Evolutionary conservation across 208 protist species (phyloP).

Genomic region (Trypanosoma avium): DNA sequence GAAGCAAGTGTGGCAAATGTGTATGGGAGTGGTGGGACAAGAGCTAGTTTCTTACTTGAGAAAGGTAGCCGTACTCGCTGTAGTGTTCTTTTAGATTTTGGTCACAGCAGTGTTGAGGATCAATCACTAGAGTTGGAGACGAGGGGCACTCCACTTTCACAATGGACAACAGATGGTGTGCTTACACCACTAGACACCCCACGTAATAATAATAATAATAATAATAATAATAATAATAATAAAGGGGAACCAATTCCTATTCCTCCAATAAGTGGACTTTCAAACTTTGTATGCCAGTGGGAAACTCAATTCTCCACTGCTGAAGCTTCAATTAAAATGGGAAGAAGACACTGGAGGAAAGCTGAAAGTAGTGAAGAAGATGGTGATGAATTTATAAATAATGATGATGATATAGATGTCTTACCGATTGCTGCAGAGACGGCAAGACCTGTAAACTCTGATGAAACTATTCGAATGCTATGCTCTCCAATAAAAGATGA

Average conservation of each 20-base stretch:
- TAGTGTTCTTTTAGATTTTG: neutral
- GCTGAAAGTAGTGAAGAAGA: neutral
- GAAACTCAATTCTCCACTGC: neutral
- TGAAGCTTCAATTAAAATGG: neutral
- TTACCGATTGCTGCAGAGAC: neutral
- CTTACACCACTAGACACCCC: neutral
- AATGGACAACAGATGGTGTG: neutral
- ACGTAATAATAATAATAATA: neutral
- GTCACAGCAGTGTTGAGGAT: neutral
- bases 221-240: too few species aligned
- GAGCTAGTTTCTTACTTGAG: neutral
- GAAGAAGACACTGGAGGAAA: neutral
- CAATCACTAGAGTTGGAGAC: neutral
- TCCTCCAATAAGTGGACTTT: conserved; percentile 11
- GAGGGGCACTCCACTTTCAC: neutral
- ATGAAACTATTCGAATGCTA: neutral
- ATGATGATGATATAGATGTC: neutral
- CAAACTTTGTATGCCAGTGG: conserved; percentile 3
- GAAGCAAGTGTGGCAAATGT: conserved; percentile 31
- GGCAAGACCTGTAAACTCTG: neutral
- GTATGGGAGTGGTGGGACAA: conserved; percentile 22
- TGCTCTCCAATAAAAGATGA: neutral
- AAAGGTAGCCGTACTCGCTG: neutral
- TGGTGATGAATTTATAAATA: neutral
- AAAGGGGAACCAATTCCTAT: neutral